A percentile compares a stretch with the other conserved stretches of the same genome.
Evolutionary conservation across 495 filamentous ascomycete genomes (phyloP).

Genomic region (Cetradonia linearis): DNA sequence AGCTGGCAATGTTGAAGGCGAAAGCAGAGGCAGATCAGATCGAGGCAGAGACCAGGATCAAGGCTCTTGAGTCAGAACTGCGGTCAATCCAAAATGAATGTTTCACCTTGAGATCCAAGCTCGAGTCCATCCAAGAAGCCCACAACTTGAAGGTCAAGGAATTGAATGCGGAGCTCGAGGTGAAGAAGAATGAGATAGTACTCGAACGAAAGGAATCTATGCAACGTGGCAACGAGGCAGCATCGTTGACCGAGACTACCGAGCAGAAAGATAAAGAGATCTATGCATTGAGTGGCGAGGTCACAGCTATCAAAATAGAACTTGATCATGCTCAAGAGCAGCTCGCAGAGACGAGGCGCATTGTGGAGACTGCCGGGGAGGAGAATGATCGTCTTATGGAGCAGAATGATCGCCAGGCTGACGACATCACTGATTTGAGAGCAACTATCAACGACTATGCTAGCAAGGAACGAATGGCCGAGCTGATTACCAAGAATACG

Average conservation of each 20-base stretch:
- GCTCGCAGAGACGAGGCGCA: slow-evolving; percentile 34
- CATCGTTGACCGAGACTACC: slow-evolving; percentile 34
- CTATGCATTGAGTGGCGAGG: slow-evolving; percentile 17
- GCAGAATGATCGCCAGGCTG: slow-evolving; percentile 18
- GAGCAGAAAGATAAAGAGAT: slow-evolving; percentile 38
- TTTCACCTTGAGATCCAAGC: neutral
- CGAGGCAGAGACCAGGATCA: slow-evolving; percentile 24
- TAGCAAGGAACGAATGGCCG: slow-evolving; percentile 28
- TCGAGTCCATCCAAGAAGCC: slow-evolving; percentile 6
- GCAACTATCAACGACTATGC: slow-evolving; percentile 29
- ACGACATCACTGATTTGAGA: slow-evolving; percentile 12
- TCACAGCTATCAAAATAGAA: slow-evolving; percentile 24
- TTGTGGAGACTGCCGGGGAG: slow-evolving; percentile 37
- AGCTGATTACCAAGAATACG: neutral
- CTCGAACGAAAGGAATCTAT: slow-evolving; percentile 30
- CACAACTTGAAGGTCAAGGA: slow-evolving; percentile 1
- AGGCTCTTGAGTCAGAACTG: slow-evolving; percentile 8
- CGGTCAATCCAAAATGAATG: slow-evolving; percentile 1
- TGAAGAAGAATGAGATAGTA: slow-evolving; percentile 12
- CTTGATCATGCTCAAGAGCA: slow-evolving; percentile 29
- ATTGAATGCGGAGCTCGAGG: slow-evolving; percentile 15
- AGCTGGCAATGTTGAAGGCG: slow-evolving; percentile 5
- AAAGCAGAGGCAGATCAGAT: slow-evolving; percentile 32
- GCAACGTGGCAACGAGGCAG: slow-evolving; percentile 28
- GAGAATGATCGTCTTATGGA: slow-evolving; percentile 38